Conservation (phyloP, 2,329 filamentous ascomycete genomes). For the Ciborinia camelliae region DNA sequence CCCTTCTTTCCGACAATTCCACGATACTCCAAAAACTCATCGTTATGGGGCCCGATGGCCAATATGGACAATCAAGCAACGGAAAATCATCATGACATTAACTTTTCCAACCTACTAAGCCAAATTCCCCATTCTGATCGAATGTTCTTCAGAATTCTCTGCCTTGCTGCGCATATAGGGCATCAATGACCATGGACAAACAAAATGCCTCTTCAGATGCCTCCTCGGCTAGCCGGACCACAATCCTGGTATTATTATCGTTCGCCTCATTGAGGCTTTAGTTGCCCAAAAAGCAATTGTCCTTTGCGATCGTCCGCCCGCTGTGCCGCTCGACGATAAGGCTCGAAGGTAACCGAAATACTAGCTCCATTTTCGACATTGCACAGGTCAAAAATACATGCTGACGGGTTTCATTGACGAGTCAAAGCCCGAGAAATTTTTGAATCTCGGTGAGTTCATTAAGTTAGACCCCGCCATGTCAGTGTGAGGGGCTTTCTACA, state of each 20-base stretch:
- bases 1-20: not conserved
- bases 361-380: constrained; percentile 5
- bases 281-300: constrained; percentile 13
- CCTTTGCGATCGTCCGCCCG: not conserved
- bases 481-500: not conserved
- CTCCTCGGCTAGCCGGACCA: constrained; percentile 13
- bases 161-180: constrained; percentile 18
- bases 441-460: constrained; percentile 14
- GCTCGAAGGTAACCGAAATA: constrained; percentile 3
- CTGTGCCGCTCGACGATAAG: constrained; percentile 3
- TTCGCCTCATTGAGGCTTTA: constrained; percentile 18
- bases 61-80: not conserved
- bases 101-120: not conserved
- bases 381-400: constrained; percentile 6
- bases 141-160: not conserved
- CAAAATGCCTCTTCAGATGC: constrained; percentile 8
- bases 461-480: constrained; percentile 9
- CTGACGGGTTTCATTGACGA: constrained; percentile 3
- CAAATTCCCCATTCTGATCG: not conserved
- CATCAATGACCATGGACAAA: not conserved
- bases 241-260: constrained; percentile 4
- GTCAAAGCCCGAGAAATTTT: not conserved
- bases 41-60: not conserved
- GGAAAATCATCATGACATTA: not conserved
- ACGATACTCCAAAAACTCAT: not conserved